A percentile compares a stretch with the other conserved stretches of the same genome.
Conservation (phyloP, 306 rosid species). For the Coriaria nepalensis region DNA sequence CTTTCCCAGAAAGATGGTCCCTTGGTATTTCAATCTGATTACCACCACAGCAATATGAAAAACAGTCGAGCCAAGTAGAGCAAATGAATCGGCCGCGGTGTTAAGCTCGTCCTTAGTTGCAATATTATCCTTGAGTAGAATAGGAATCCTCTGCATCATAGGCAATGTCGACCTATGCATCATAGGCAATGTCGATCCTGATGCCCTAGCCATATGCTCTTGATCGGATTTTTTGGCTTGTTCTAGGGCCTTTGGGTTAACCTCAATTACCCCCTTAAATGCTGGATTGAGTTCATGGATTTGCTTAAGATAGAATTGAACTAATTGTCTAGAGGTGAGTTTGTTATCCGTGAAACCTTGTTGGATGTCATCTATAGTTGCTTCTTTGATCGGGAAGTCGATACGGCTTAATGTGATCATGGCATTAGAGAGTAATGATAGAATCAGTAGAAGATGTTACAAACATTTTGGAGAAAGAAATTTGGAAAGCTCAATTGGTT, state of each 20-base stretch:
- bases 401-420: not conserved
- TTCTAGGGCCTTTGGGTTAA: constrained; percentile 35
- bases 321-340: constrained; percentile 28
- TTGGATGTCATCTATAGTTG: constrained; percentile 30
- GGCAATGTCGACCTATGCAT: too few relatives aligned
- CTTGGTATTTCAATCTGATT: constrained; percentile 26
- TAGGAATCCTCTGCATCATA: too few relatives aligned
- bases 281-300: constrained; percentile 28
- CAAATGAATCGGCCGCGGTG: constrained; percentile 42
- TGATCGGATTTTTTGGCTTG: constrained; percentile 37
- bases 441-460: constrained; percentile 12
- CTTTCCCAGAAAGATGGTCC: constrained; percentile 46
- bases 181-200: constrained; percentile 5
- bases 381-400: constrained; percentile 22
- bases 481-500: too few relatives aligned
- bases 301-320: constrained; percentile 28
- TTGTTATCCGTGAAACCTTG: constrained; percentile 26
- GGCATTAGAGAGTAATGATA: not conserved
- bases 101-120: constrained; percentile 52
- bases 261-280: constrained; percentile 33
- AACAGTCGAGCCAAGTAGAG: constrained; percentile 32
- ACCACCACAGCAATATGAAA: constrained; percentile 40
- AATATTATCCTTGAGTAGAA: constrained; percentile 49
- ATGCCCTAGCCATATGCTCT: constrained; percentile 12
- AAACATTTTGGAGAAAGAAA: too few relatives aligned